Evolutionary conservation across 345 rosid genomes (phyloP).

Genomic region (Populus tremula): DNA sequence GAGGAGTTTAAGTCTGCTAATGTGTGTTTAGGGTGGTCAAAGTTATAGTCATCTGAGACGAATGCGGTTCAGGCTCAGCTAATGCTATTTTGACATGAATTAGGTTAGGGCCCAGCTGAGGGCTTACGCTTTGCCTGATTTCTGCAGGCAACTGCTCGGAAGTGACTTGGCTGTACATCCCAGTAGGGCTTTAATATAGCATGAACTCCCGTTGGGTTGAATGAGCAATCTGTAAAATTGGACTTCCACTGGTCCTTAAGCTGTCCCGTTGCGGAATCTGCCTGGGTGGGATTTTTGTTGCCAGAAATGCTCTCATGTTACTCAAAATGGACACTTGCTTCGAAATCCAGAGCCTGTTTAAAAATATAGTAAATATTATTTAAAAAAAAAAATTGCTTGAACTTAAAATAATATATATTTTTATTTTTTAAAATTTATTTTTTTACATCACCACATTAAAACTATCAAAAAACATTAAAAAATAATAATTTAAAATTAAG

Average conservation of each 20-base stretch:
- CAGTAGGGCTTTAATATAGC: neutral
- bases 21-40: neutral
- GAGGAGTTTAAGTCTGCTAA: neutral
- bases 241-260: neutral
- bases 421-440: too few species aligned
- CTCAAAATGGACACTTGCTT: neutral
- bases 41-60: neutral
- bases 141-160: neutral
- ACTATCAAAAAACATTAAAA: too few species aligned
- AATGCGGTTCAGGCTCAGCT: neutral
- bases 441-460: too few species aligned
- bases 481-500: too few species aligned
- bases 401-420: too few species aligned
- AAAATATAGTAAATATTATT: too few species aligned
- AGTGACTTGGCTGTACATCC: neutral
- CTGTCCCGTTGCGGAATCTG: neutral
- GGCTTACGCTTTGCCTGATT: too few species aligned
- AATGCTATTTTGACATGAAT: neutral
- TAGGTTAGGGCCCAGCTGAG: neutral
- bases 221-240: neutral
- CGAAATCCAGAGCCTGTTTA: too few species aligned
- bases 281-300: neutral
- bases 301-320: neutral
- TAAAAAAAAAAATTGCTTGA: too few species aligned
- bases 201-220: neutral